A percentile compares a stretch with the other conserved stretches of the same genome.
These are phyloP conservation scores for Quercus berberidifolia DNA, from an alignment of 306 rosid genomes.

Conservation along the genomic window DNA sequence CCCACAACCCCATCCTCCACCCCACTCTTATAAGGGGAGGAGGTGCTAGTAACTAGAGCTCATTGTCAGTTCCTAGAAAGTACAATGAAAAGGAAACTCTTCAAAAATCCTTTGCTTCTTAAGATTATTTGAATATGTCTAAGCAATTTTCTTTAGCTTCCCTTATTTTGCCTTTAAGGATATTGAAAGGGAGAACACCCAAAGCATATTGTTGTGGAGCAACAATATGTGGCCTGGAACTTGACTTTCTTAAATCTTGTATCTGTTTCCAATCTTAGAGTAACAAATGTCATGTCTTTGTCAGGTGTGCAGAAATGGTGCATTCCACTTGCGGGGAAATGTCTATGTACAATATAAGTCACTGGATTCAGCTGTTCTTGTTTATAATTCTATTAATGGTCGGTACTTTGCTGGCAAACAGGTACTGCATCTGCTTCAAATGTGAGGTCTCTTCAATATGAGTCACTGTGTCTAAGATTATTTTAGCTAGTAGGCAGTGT, in stretches of 20 bases:
- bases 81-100: background rate
- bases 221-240: background rate
- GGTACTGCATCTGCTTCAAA: constrained; percentile 39
- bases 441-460: background rate
- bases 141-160: background rate
- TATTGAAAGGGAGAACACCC: background rate
- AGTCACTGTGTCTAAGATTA: too few relatives aligned
- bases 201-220: background rate
- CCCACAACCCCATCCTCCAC: too few relatives aligned
- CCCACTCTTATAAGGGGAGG: too few relatives aligned
- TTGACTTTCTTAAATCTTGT: background rate
- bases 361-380: constrained; percentile 78
- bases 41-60: too few relatives aligned
- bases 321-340: constrained; percentile 93
- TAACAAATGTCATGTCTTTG: constrained; percentile 20
- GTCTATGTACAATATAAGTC: constrained; percentile 70
- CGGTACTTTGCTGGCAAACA: constrained; percentile 90
- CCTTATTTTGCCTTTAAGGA: background rate
- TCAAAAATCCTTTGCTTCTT: background rate
- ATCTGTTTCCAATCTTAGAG: constrained; percentile 7
- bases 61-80: background rate
- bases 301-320: constrained; percentile 94
- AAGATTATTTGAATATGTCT: background rate
- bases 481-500: too few relatives aligned
- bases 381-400: constrained; percentile 56